Base-by-base conservation (phyloP, 2,329 filamentous ascomycete genomes). In the Alternaria sp. region DNA sequence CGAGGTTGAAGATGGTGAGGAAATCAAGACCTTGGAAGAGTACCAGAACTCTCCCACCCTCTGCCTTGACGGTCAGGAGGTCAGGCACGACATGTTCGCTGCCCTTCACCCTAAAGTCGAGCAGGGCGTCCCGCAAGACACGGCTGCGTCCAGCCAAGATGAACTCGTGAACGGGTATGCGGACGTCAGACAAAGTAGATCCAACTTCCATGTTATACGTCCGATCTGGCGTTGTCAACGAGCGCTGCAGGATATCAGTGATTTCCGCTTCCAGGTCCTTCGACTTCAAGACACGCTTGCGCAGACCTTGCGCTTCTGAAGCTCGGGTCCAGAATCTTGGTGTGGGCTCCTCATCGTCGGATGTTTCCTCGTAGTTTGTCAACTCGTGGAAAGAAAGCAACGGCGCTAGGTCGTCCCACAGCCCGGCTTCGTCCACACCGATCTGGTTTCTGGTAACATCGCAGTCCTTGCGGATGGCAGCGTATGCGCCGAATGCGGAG, bases 401-500 rank as follows among this genome's bases (percentile, higher is more conserved):
- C 0, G 88, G 85, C 30, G 86, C 84, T 4, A 97, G 64, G 67
- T 97, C 91, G 32, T 90, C 84, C 90, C 91, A 93, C 1, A 98
- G 80, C 0, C 84, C 87, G 59, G 88, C 87, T n/a, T 85, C 83
- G 34, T 86, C 84, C 32, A 97, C 85, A 10, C 83, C 80, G 38
- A 97, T 88, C 65, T 89, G 86, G 22, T 90, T 88, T 53, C 87
- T 89, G 57, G 94, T 92, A 28, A 97, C 89, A 73, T 94, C 89
- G 64, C 89, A 92, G 70, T 97, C 94, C 72, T 91, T 90, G 48
- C 95, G 89, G 46, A 97, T 86, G 3, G 93, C 93, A 34, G 93
- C 92, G 81, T 94, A 98, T 0, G 94, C 92, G 5, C 95, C 95
- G 78, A 92, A 97, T 0, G 90, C 87, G 34, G 95, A 98, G 69